Base-by-base conservation (phyloP, 2,329 filamentous ascomycete species). In the Anisogramma anomala region DNA sequence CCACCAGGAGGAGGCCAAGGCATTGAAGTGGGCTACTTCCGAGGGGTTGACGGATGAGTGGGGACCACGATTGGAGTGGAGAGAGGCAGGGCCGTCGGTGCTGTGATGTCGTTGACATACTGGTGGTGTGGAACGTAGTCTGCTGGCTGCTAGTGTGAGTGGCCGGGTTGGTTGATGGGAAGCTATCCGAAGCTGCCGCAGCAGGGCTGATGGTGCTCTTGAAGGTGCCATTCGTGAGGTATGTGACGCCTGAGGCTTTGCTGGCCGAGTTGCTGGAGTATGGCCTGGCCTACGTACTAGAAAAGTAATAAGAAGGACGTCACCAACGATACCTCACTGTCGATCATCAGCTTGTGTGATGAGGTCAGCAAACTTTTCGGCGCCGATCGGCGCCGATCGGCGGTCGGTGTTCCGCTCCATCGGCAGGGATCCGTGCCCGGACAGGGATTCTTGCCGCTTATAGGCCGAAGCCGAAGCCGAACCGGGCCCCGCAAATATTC, bases 1-100 rank as follows among this genome's bases (percentile, higher is more conserved):
- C 91, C 91, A 98, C 91, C 91, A 98, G 54, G 82, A 82, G 50
- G 84, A 84, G 50, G 91, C 91, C 55, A 98, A 84, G 48, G 79
- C 78, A 56, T 87, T 87, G 74, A 98, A 98, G 68, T 98, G 91
- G 14, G 83, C 84, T 49, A 98, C 77, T 67, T 98, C 89, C 50
- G 81, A 76, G 39, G 84, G 74, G 54, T 93, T 93, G 62, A 98
- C 84, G 41, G 84, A 87, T 35, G 82, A 78, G 53, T 65, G 69
- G 41, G 59, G 50, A n/a, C n/a, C n/a, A n/a, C n/a, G n/a, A 41
- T 32, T 30, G 39, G 18, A 11, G 14, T 32, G 9, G n/a, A 33
- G 6, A 3, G 23, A 26, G 27, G 33, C 1, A 19, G 28, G 8
- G 31, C 15, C 7, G 11, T 20, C 14, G 25, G 19, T 39, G 33